Base-by-base conservation (phyloP, 352 stramenopile species). In the Globisporangium emineosum region DNA sequence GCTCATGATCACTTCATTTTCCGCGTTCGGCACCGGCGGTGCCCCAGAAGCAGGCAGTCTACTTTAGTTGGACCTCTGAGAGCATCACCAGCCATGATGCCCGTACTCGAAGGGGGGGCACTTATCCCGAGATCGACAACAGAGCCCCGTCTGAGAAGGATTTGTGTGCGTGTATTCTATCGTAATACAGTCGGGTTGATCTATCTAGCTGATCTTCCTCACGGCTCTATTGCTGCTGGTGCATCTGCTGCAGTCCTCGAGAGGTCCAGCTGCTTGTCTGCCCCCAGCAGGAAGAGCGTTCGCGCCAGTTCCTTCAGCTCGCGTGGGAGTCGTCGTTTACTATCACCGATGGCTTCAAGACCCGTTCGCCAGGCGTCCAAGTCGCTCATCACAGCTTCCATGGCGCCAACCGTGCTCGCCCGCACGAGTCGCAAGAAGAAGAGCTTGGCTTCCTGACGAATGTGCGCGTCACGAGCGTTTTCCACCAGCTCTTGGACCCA, bases 261-360 rank as follows among this genome's bases (percentile, higher is more conserved):
- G 5, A 64, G 32, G 19, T 57, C 58, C 13, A 64, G 9, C 23
- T 57, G 58, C 47, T 64, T 64, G 58, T 64, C 58, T 19, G 58
- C 47, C 10, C 58, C 58, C 3, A 64, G 32, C 58, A 64, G 30
- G 47, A 64, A 64, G 21, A 64, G 47, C 12, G 47, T 64, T 27
- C 33, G 45, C 47, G 32, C 21, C 30, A 57, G 13, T 5, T 57
- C 33, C 10, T 32, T 23, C 21, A 64, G 43, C 58, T 57, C 3
- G 10, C 58, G 47, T 17, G 21, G 57, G 17, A 45, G 13, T 45
- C 35, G 23, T 21, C 15, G 15, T 5, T 57, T 42, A 5, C 32
- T 35, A 17, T 17, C 12, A 4, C 15, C 50, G 30, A 9, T 5
- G 8, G 13, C 45, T 29, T 57, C 32, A 7, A 64, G n/a, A 21